Conservation (phyloP, 108 stramenopile genomes). For the Cyclostephanos tholiformis region DNA sequence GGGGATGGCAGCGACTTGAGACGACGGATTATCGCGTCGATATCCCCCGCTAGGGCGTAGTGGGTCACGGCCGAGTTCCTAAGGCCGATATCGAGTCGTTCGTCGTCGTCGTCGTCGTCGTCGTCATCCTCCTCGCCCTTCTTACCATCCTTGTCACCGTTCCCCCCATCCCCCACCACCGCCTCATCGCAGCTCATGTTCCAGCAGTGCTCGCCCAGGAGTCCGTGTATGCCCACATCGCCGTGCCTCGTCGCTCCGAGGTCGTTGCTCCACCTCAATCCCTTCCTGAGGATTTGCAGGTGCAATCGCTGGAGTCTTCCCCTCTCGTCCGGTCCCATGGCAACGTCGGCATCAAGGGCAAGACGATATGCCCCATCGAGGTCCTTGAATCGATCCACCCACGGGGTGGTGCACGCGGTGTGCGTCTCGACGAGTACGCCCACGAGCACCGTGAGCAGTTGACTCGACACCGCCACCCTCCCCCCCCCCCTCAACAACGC, state of each 20-base stretch:
- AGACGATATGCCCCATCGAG: conserved; percentile 61
- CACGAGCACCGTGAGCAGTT: conserved; percentile 68
- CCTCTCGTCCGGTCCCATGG: conserved; percentile 49
- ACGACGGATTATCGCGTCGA: conserved; percentile 57
- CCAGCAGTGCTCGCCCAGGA: conserved; percentile 75
- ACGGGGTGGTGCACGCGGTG: conserved; percentile 63
- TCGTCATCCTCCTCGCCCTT: conserved; percentile 16
- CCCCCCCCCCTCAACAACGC: conserved; percentile 57
- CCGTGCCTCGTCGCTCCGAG: conserved; percentile 68
- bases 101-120: conserved; percentile 65
- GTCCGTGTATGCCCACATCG: conserved; percentile 58
- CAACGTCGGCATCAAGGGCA: conserved; percentile 60
- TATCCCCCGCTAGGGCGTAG: conserved; percentile 78
- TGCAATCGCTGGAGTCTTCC: conserved; percentile 73
- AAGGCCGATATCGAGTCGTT: conserved; percentile 56
- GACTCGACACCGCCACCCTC: conserved; percentile 74
- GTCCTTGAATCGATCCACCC: conserved; percentile 53
- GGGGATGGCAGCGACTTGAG: conserved; percentile 70
- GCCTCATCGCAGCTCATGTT: conserved; percentile 50
- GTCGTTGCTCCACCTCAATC: conserved; percentile 74
- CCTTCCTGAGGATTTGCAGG: conserved; percentile 69
- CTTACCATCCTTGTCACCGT: too few relatives aligned
- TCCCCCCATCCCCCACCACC: conserved; percentile 28
- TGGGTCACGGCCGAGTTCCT: conserved; percentile 76
- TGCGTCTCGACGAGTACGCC: conserved; percentile 77